phyloP scores from a whole-genome alignment of 129 eudicot genomes.

The Artemisia argyi region DNA sequence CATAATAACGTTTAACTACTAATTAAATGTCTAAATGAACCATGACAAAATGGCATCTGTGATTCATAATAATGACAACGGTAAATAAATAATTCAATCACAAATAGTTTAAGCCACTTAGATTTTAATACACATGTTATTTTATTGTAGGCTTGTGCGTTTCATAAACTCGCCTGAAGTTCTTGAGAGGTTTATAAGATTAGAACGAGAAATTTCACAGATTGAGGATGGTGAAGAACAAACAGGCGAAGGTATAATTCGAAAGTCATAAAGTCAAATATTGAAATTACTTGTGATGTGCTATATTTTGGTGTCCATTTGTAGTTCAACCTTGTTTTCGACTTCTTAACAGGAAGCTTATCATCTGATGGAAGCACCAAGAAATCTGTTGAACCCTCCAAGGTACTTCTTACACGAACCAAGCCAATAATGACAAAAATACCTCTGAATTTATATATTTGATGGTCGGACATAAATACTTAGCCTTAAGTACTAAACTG shows the following conservation, averaged over 20 bases:
- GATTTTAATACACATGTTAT: conserved; percentile 16
- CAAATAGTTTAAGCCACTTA: background rate
- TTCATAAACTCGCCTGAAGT: conserved; percentile 96
- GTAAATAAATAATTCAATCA: conserved; percentile 9
- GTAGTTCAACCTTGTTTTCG: conserved; percentile 10
- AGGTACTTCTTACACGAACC: conserved; percentile 45
- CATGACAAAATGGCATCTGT: background rate
- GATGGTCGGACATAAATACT: no score
- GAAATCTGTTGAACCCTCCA: conserved; percentile 50
- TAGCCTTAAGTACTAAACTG: background rate
- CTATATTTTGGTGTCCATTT: conserved; percentile 19
- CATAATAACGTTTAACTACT: background rate
- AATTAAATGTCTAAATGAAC: conserved; percentile 1
- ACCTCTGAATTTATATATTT: no score
- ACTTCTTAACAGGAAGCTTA: conserved; percentile 41
- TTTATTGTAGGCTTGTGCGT: conserved; percentile 76
- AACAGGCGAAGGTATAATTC: conserved; percentile 59
- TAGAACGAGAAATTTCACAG: conserved; percentile 83
- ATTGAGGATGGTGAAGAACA: conserved; percentile 65
- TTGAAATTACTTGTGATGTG: conserved; percentile 4
- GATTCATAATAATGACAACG: background rate
- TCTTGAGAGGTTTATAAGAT: conserved; percentile 82
- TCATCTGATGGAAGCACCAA: conserved; percentile 59
- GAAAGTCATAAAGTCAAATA: conserved; percentile 25
- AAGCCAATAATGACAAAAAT: no score